These are phyloP conservation scores for Vanrija humicola DNA, from an alignment of 1,284 basidiomycete genomes.

Conservation along the genomic window DNA sequence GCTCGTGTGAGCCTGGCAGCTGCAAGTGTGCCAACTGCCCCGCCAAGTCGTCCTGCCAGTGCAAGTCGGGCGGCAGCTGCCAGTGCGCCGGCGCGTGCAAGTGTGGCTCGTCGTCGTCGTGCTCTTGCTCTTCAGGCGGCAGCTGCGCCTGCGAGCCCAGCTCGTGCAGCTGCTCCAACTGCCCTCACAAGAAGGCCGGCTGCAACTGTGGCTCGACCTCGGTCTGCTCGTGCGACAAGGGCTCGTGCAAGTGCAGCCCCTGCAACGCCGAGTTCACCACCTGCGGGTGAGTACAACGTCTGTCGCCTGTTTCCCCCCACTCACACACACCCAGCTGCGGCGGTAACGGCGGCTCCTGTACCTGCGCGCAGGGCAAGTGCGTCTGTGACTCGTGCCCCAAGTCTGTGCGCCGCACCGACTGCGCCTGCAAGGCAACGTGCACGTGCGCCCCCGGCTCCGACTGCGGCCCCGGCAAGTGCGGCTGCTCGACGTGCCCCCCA, in stretches of 20 bases:
- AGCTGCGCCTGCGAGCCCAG: neutral
- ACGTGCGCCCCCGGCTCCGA: slow-evolving; percentile 10
- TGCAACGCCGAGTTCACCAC: too few species aligned
- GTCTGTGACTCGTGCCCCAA: slow-evolving; percentile 16
- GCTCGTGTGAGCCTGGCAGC: slow-evolving; percentile 28
- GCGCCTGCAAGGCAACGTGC: slow-evolving; percentile 4
- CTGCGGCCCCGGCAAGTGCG: slow-evolving; percentile 12
- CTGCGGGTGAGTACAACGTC: too few species aligned
- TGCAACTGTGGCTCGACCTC: neutral
- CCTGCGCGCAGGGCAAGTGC: slow-evolving; percentile 25
- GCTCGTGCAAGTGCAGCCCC: too few species aligned
- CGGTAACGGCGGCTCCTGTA: slow-evolving; percentile 12
- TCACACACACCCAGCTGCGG: too few species aligned
- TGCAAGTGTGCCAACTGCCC: slow-evolving; percentile 25
- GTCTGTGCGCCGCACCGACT: slow-evolving; percentile 15
- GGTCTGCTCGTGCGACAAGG: too few species aligned
- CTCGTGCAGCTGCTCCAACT: neutral
- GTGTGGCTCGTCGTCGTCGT: neutral
- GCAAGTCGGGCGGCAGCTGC: slow-evolving; percentile 11
- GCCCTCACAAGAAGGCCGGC: neutral
- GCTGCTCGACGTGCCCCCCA: slow-evolving; percentile 15
- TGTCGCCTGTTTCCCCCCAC: too few species aligned
- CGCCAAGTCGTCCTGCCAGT: slow-evolving; percentile 18
- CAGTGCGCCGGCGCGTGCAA: slow-evolving; percentile 1
- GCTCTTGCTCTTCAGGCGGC: neutral